Evolutionary conservation across 768 basidiomycete species (phyloP).

Genomic region (Leccinellum rugosiceps): DNA sequence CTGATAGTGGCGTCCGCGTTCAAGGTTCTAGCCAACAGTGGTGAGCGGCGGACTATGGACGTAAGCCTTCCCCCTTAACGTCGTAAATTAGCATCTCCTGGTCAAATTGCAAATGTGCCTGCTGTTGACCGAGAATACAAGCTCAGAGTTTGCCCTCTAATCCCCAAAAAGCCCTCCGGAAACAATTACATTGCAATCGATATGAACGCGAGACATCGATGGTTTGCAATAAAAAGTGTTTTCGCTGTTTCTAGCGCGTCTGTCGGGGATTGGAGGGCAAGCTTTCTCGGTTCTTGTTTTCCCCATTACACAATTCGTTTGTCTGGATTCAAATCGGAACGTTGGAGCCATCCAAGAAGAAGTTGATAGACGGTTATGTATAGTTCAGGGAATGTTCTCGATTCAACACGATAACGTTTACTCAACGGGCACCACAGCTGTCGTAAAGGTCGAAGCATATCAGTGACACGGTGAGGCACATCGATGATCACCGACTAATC

Average conservation of each 20-base stretch:
- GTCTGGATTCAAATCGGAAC: neutral
- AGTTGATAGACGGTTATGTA: neutral
- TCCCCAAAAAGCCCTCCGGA: conserved; percentile 26
- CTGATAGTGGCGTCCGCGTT: conserved; percentile 6
- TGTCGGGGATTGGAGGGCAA: conserved; percentile 12
- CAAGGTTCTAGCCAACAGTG: conserved; percentile 8
- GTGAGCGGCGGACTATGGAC: conserved; percentile 1
- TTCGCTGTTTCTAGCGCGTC: neutral
- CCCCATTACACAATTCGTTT: conserved; percentile 9
- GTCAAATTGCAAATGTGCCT: conserved; percentile 16
- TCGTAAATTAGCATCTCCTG: neutral
- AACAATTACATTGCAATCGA: conserved; percentile 48
- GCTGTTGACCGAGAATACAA: neutral
- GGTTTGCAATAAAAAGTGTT: conserved; percentile 6
- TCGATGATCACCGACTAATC: neutral
- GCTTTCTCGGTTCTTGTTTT: conserved; percentile 3
- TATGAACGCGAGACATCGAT: conserved; percentile 30
- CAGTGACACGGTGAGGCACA: neutral
- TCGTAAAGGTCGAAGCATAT: neutral
- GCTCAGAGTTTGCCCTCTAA: conserved; percentile 12
- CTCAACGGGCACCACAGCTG: neutral
- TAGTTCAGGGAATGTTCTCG: neutral
- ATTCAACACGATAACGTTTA: neutral
- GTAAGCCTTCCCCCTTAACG: conserved; percentile 11
- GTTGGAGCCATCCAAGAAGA: neutral